phyloP scores from a whole-genome alignment of 1,284 basidiomycete genomes.

The Amylostereum areolatum region DNA sequence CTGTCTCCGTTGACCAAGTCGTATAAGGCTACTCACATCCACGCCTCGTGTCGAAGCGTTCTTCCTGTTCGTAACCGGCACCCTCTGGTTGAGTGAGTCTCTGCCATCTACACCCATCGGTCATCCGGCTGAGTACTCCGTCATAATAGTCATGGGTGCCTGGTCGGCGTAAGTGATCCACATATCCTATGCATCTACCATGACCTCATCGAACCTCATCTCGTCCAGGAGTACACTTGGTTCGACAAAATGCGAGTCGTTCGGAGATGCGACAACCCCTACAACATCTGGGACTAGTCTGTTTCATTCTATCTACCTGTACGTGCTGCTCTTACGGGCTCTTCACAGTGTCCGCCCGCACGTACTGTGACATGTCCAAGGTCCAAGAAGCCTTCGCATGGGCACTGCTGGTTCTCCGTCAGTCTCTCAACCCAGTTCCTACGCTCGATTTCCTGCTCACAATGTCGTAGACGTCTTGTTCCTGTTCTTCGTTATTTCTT shows the following conservation, averaged over 20 bases:
- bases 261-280: conserved; percentile 3
- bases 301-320: background rate
- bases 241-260: conserved; percentile 8
- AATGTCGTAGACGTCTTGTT: conserved; percentile 5
- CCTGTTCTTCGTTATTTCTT: conserved; percentile 5
- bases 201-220: background rate
- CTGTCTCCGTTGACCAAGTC: background rate
- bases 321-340: background rate
- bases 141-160: conserved; percentile 5
- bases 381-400: conserved; percentile 11
- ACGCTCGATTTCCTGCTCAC: background rate
- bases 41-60: conserved; percentile 6
- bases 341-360: conserved; percentile 7
- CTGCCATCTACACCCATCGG: background rate
- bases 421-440: background rate
- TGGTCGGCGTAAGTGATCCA: conserved; percentile 8
- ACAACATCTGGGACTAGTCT: conserved; percentile 10
- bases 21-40: conserved; percentile 4
- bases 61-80: conserved; percentile 7
- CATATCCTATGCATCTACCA: background rate
- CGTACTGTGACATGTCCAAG: conserved; percentile 10
- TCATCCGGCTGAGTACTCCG: background rate
- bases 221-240: conserved; percentile 6
- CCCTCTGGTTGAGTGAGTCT: conserved; percentile 12
- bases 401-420: conserved; percentile 9